Evolutionary conservation across 192 early-diverging fungal genomes (phyloP).

Genomic region (Phycomyces nitens): DNA sequence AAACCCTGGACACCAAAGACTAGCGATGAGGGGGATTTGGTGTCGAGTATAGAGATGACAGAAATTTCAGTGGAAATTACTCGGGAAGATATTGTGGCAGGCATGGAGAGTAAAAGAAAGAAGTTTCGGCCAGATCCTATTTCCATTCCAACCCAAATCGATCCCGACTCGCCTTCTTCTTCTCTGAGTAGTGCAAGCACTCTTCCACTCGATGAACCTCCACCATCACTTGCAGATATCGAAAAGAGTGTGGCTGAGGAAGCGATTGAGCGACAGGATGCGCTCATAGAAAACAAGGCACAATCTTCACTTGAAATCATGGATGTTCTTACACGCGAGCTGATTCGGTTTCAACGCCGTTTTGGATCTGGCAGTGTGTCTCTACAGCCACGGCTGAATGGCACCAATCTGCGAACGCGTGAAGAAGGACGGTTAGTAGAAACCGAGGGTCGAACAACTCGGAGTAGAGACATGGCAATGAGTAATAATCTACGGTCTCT

Average conservation of each 20-base stretch:
- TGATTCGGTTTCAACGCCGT: conserved; percentile 50
- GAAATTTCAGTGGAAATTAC: not conserved
- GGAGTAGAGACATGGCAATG: conserved; percentile 8
- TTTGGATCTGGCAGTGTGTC: conserved; percentile 23
- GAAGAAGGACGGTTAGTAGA: not conserved
- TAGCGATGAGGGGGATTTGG: not conserved
- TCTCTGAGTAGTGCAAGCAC: conserved; percentile 33
- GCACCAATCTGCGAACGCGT: not conserved
- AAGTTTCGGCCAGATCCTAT: conserved; percentile 2
- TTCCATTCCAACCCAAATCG: conserved; percentile 2
- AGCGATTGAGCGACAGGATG: conserved; percentile 4
- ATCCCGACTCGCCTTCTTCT: conserved; percentile 14
- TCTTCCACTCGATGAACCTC: conserved; percentile 21
- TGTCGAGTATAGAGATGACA: not conserved
- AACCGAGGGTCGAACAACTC: conserved; percentile 9
- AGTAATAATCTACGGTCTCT: not conserved
- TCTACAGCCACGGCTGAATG: not conserved
- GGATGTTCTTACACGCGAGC: conserved; percentile 48
- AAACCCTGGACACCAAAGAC: no score
- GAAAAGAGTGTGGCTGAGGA: conserved; percentile 12
- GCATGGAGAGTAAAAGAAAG: not conserved
- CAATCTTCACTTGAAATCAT: conserved; percentile 44
- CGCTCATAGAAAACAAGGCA: not conserved
- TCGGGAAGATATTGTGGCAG: not conserved
- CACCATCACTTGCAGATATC: not conserved